Base-by-base conservation (phyloP, 495 filamentous ascomycete genomes). In the Hypoxylon crocopeplum region DNA sequence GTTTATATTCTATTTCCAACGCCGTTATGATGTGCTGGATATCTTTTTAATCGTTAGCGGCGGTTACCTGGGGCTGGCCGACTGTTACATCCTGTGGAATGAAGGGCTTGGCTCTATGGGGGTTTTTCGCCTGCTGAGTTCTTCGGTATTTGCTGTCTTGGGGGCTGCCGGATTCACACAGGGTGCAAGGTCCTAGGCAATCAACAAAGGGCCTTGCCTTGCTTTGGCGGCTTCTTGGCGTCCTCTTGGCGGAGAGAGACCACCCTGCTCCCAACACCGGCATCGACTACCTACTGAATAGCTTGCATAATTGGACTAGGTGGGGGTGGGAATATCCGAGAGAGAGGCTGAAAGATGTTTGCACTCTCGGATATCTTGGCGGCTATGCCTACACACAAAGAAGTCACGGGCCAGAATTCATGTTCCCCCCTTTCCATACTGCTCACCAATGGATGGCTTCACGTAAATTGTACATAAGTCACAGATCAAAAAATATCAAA, bases 1-100 rank as follows among this genome's bases (percentile, higher is more conserved):
- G 49, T 53, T 53, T 24, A 53, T 53, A 33, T 53, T 53, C 49
- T 53, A 53, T 36, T 21, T 25, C 49, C 38, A 53, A 17, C 49
- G 38, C 38, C 27, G 27, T 38, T 42, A 34, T 12, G 49, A 53
- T 34, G 38, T 53, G n/a, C 49, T 53, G 8, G 49, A 53, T 25
- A 34, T 25, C 8, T 53, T 53, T 36, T 42, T 53, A 8, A 34
- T 42, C 25, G 37, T 44, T 24, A 53, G 37, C 19, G 37, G 37
- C 49, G 49, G 37, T 16, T 53, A 53, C 38, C 37, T 53, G 38
- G 37, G 49, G 25, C 25, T 42, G 22, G 37, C 19, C 15, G 48
- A 52, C 48, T 32, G 36, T 33, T 41, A 42, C 25, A 2, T 52
- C 15, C 17, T 53, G 15, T 53, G 37, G 25, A 53, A 34, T 34